Evolutionary conservation across 345 rosid genomes (phyloP), one percentile per base, ranked within the genome.

Genomic region (Brassica nigra): DNA sequence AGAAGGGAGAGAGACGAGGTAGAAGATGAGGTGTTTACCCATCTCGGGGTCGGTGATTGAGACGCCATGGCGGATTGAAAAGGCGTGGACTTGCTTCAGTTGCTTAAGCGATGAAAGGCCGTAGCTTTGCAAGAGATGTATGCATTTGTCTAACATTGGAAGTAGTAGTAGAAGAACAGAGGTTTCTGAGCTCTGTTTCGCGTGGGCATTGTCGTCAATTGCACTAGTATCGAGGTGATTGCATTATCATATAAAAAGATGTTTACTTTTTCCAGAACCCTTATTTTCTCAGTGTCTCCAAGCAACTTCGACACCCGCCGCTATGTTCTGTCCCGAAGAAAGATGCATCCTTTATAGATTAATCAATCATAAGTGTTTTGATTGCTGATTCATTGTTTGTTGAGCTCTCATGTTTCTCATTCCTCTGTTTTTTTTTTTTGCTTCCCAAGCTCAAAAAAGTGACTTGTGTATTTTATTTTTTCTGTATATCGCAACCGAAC

Each of bases 31-130:
- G 70, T 87, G 87, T 62, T 91, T 94, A 15, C 88, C 89, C 11
- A 90, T 0, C 67, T 84, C 84, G 1, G 85, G 78, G 31, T 86
- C 58, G 55, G 87, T 37, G 68, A 81, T 70, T 7, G 86, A 83
- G 52, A 88, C 83, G 0, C 97, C 97, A 55, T 76, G 86, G 59
- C 90, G 87, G 81, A 92, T 81, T 20, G 90, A 89, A 83, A 92
- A 86, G 54, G 88, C 93, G 34, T 92, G 97, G 73, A 91, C 80
- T 84, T 91, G 88, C 70, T 79, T 89, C 78, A 92, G 82, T 80
- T 82, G 86, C 74, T 57, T 69, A 8, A 74, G 20, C 44, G 97
- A 92, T 36, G 92, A 73, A 33, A 78, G 86, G 61, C 84, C 79
- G 15, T 62, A 29, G 0, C 34, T 79, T 33, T 89, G 90, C 72